Percentiles rank a stretch among this genome's conserved stretches.
Conservation (phyloP, 306 rosid species). For the Castanopsis chinensis region DNA sequence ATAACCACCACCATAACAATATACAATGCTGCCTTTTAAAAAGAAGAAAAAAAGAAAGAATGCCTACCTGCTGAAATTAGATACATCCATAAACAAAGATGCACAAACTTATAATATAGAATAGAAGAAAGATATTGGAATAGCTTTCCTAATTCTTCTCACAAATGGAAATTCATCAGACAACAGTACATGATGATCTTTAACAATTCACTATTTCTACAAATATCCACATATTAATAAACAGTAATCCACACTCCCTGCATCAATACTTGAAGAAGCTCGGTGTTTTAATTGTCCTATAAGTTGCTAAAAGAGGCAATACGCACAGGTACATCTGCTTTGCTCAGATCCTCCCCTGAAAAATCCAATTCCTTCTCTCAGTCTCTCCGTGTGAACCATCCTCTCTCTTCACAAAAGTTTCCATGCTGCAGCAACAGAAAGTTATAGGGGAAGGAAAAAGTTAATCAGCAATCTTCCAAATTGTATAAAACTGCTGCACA, state of each 20-base stretch:
- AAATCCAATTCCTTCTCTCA: background rate
- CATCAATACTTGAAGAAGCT: constrained; percentile 34
- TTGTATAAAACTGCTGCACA: background rate
- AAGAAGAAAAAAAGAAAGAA: too few species aligned
- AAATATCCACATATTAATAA: constrained; percentile 35
- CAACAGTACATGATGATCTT: constrained; percentile 12
- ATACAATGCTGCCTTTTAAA: background rate
- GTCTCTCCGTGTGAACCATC: background rate
- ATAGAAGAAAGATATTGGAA: background rate
- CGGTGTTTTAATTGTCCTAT: constrained; percentile 17
- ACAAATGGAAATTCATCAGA: background rate
- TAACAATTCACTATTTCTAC: constrained; percentile 23
- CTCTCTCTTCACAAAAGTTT: constrained; percentile 49
- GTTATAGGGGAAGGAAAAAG: background rate
- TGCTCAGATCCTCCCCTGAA: constrained; percentile 16
- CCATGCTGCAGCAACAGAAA: constrained; percentile 59
- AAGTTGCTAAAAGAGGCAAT: constrained; percentile 38
- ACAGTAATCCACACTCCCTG: constrained; percentile 32
- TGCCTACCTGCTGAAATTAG: background rate
- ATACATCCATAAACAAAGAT: background rate
- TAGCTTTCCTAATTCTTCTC: constrained; percentile 26
- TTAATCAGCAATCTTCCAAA: background rate
- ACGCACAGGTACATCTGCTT: constrained; percentile 7
- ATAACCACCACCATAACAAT: background rate
- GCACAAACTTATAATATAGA: background rate